Percentiles rank a stretch among this genome's conserved stretches.
Conservation (phyloP, 495 filamentous ascomycete genomes). For the Podospora pseudopauciseta region DNA sequence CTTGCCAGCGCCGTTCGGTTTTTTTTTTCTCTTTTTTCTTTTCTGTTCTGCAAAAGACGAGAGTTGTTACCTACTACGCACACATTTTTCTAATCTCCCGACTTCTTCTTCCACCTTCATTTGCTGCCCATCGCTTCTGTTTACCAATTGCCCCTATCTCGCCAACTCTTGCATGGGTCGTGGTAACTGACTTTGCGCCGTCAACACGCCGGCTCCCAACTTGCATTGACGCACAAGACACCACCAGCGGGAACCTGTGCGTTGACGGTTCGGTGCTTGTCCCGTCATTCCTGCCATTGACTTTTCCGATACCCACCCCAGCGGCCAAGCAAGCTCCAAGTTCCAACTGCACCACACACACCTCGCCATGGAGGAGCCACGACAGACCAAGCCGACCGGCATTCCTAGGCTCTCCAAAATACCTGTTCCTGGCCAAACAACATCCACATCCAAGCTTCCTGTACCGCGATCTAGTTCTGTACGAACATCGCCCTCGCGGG, state of each 20-base stretch:
- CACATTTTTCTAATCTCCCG: not conserved
- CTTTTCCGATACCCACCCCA: not conserved
- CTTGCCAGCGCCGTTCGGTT: not conserved
- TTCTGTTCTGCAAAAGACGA: not conserved
- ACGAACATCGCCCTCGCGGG: conserved; percentile 30
- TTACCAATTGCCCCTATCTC: not conserved
- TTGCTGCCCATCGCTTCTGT: not conserved
- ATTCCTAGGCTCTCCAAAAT: conserved; percentile 33
- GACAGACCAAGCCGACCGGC: conserved; percentile 23
- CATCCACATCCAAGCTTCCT: conserved; percentile 29
- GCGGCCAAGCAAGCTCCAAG: conserved; percentile 1
- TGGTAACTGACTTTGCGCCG: conserved; percentile 3
- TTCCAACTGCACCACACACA: not conserved
- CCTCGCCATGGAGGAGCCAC: conserved; percentile 37
- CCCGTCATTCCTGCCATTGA: not conserved
- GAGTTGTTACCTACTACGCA: not conserved
- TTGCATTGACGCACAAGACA: conserved; percentile 6
- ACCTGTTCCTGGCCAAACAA: conserved; percentile 27
- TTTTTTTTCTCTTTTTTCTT: not conserved
- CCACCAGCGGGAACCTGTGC: conserved; percentile 18
- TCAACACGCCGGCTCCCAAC: conserved; percentile 11
- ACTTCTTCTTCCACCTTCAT: not conserved
- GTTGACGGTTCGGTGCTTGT: not conserved
- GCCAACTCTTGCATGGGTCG: conserved; percentile 2
- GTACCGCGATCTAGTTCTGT: conserved; percentile 29